These are phyloP conservation scores for Xylaria venustula DNA, from an alignment of 495 filamentous ascomycete genomes.

Conservation along the genomic window DNA sequence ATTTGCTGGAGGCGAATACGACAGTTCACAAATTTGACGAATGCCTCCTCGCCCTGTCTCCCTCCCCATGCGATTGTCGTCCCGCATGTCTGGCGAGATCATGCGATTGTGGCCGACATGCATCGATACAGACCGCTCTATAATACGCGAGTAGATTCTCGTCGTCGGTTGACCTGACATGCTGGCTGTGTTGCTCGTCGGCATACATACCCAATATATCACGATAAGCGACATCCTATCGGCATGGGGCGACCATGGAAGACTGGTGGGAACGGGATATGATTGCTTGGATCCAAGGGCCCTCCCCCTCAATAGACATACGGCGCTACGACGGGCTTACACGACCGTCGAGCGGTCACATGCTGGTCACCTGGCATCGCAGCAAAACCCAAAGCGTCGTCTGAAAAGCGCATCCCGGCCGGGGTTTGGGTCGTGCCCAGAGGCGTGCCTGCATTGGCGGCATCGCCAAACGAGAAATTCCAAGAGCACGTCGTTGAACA, in stretches of 20 bases:
- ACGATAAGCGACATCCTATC: conserved; percentile 16
- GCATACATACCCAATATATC: conserved; percentile 15
- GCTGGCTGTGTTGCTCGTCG: background rate
- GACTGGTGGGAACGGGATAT: conserved; percentile 4
- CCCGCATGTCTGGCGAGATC: background rate
- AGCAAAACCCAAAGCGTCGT: background rate
- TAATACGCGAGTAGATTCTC: background rate
- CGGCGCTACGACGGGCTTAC: conserved; percentile 13
- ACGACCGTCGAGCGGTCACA: conserved; percentile 10
- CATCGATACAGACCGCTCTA: background rate
- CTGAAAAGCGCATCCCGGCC: conserved; percentile 5
- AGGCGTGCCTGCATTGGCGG: background rate
- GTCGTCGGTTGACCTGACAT: background rate
- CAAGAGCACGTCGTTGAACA: background rate
- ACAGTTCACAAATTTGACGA: conserved; percentile 5
- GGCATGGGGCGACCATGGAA: background rate
- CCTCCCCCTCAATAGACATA: conserved; percentile 7
- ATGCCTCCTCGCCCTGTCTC: background rate
- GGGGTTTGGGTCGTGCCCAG: background rate
- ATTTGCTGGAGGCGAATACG: conserved; percentile 16
- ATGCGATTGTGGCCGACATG: conserved; percentile 4
- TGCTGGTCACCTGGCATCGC: conserved; percentile 6
- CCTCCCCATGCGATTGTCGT: background rate
- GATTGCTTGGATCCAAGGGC: conserved; percentile 6
- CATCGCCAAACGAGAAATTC: background rate